Evolutionary conservation across 2,329 filamentous ascomycete genomes (phyloP), one percentile per base, ranked within the genome.

Genomic region (Talaromyces funiculosus): DNA sequence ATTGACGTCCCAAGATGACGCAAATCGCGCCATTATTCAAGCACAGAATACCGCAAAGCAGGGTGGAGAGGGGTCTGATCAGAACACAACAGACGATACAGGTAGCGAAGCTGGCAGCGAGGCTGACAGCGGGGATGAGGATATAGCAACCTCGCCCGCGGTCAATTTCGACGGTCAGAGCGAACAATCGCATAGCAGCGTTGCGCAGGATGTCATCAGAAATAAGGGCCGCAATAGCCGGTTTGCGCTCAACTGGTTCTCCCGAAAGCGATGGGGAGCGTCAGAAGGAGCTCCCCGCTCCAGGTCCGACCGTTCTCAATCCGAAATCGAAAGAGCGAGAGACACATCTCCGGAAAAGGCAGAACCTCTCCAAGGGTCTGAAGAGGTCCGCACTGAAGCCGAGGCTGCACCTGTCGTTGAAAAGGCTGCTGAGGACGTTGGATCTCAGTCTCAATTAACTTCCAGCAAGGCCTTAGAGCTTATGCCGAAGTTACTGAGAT

Each of bases 161-260:
- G 68, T 68, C 35, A 33, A 63, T 38, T 72, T 72, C 37, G 72
- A 69, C n/a, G 73, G 22, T 51, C 51, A 16, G 43, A 26, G 49
- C 7, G 60, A 40, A 22, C 40, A 10, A 16, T 14, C 47, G 10
- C 29, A 73, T 37, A 73, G 71, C 53, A 92, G 87, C 66, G 86
- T 97, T 62, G 91, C 89, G 0, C 87, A 96, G 73, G 90, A 97
- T 77, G 92, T 97, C 1, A 93, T 97, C 58, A 85, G 86, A 38
- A 87, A 85, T 61, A 88, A 86, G 67, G 92, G 92, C 0, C 87
- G 86, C 64, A 97, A 97, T 73, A 93, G 92, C 4, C 83, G 90
- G 38, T 97, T 97, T 72, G 90, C 93, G 0, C 85, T 92, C 64
- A 86, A 88, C 62, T 99, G 94, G 94, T 94, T 97, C 71, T 94